Evolutionary conservation across 2,329 filamentous ascomycete species (phyloP).

Genomic region (Exophiala viscosa): DNA sequence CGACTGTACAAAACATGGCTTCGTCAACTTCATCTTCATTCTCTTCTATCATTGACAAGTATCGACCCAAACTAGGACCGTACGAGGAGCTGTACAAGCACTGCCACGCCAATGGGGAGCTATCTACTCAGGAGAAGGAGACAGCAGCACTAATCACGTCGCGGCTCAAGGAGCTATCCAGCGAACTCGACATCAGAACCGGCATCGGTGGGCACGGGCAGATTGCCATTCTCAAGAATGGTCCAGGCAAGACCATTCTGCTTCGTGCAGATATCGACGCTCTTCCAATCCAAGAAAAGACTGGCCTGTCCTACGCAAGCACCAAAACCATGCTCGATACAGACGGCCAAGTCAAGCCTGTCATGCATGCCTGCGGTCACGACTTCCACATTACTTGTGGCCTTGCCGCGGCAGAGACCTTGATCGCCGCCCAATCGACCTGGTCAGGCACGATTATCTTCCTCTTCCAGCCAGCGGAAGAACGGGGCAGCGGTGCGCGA

Average conservation of each 20-base stretch:
- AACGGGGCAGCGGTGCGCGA: slow-evolving; percentile 59
- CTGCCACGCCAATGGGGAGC: slow-evolving; percentile 57
- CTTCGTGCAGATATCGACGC: slow-evolving; percentile 51
- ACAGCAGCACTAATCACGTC: slow-evolving; percentile 49
- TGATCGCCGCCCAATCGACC: slow-evolving; percentile 41
- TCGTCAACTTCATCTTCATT: slow-evolving; percentile 10
- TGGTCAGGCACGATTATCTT: slow-evolving; percentile 64
- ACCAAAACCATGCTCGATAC: slow-evolving; percentile 43
- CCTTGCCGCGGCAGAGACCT: slow-evolving; percentile 51
- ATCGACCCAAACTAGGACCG: slow-evolving; percentile 40
- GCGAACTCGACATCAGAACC: slow-evolving; percentile 36
- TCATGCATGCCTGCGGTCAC: slow-evolving; percentile 61
- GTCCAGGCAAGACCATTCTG: slow-evolving; percentile 43
- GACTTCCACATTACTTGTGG: slow-evolving; percentile 59
- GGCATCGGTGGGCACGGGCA: slow-evolving; percentile 47
- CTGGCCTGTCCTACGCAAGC: slow-evolving; percentile 48
- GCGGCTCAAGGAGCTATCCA: slow-evolving; percentile 36
- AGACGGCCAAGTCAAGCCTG: slow-evolving; percentile 51
- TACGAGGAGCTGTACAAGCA: slow-evolving; percentile 58
- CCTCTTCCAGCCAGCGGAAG: slow-evolving; percentile 66
- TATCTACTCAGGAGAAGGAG: slow-evolving; percentile 54
- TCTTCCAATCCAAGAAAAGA: slow-evolving; percentile 48
- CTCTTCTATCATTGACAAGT: slow-evolving; percentile 31
- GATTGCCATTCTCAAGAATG: slow-evolving; percentile 43
- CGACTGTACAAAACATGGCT: background rate